These are phyloP conservation scores for Pythium phragmitis DNA, from an alignment of 352 stramenopile genomes.

Conservation along the genomic window DNA sequence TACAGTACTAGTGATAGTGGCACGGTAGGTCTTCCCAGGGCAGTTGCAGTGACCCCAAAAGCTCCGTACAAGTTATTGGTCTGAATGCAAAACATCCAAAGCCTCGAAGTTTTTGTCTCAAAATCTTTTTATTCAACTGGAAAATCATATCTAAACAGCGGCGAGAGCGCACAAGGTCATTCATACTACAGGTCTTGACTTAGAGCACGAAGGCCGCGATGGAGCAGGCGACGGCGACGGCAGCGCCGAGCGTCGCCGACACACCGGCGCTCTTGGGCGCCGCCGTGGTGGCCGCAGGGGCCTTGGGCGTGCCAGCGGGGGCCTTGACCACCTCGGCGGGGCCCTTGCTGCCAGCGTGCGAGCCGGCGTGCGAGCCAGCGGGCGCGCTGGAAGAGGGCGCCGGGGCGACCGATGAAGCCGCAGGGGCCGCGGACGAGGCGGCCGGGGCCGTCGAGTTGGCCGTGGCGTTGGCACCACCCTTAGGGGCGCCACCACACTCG, in stretches of 20 bases:
- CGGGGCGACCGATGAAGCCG: slow-evolving; percentile 5
- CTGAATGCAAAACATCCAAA: not conserved
- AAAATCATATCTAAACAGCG: slow-evolving; percentile 12
- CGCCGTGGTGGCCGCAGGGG: slow-evolving; percentile 9
- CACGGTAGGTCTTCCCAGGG: too few species aligned
- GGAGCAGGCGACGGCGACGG: slow-evolving; percentile 24
- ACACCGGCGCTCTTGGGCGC: slow-evolving; percentile 19
- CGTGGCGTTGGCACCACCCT: not conserved
- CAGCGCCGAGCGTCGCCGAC: slow-evolving; percentile 21
- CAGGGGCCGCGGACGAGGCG: not conserved
- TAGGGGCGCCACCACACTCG: slow-evolving; percentile 6
- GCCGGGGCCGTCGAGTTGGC: slow-evolving; percentile 5
- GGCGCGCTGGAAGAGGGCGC: not conserved
- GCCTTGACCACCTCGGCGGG: not conserved
- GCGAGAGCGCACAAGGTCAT: not conserved
- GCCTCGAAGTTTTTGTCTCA: not conserved
- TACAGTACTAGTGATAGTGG: too few species aligned
- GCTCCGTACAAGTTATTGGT: too few species aligned
- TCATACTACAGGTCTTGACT: slow-evolving; percentile 8
- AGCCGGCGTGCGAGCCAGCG: not conserved
- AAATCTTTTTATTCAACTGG: not conserved
- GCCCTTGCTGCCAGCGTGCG: not conserved
- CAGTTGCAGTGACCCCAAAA: too few species aligned
- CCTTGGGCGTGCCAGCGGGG: not conserved
- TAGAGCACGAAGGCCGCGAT: slow-evolving; percentile 26